Percentiles rank a stretch among this genome's conserved stretches.
Evolutionary conservation across 805 yeast species (phyloP).

Genomic region (Teunomyces lycoperdinae): DNA sequence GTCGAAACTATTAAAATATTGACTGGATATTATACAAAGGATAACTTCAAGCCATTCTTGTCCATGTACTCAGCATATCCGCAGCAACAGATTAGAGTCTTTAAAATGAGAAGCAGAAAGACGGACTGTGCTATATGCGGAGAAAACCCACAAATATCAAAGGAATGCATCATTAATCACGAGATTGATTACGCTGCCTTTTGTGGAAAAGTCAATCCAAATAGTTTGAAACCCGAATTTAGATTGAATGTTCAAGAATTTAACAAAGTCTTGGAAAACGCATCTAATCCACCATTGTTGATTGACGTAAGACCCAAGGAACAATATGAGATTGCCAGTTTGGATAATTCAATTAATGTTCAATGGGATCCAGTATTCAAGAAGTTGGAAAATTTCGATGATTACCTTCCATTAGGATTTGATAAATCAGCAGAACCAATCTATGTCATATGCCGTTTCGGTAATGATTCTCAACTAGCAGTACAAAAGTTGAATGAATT

Average conservation of each 20-base stretch:
- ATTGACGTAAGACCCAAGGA: constrained; percentile 78
- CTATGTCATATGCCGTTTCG: constrained; percentile 76
- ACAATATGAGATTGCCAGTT: constrained; percentile 66
- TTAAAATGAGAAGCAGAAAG: constrained; percentile 76
- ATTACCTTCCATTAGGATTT: constrained; percentile 15
- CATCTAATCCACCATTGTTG: constrained; percentile 33
- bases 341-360: constrained; percentile 59
- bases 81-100: constrained; percentile 61
- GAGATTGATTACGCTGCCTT: constrained; percentile 63
- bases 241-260: constrained; percentile 48
- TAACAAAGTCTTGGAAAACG: constrained; percentile 13
- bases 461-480: constrained; percentile 88
- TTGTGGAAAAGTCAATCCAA: constrained; percentile 62
- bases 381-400: constrained; percentile 20
- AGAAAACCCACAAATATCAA: constrained; percentile 47
- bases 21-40: constrained; percentile 48
- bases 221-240: constrained; percentile 42
- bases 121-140: constrained; percentile 65
- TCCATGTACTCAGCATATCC: constrained; percentile 67
- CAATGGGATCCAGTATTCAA: constrained; percentile 53
- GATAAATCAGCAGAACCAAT: constrained; percentile 28
- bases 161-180: constrained; percentile 43
- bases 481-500: constrained; percentile 53
- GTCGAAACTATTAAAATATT: constrained; percentile 78
- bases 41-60: constrained; percentile 65